These are phyloP conservation scores for Salix brachista DNA, from an alignment of 345 rosid species.

Conservation along the genomic window DNA sequence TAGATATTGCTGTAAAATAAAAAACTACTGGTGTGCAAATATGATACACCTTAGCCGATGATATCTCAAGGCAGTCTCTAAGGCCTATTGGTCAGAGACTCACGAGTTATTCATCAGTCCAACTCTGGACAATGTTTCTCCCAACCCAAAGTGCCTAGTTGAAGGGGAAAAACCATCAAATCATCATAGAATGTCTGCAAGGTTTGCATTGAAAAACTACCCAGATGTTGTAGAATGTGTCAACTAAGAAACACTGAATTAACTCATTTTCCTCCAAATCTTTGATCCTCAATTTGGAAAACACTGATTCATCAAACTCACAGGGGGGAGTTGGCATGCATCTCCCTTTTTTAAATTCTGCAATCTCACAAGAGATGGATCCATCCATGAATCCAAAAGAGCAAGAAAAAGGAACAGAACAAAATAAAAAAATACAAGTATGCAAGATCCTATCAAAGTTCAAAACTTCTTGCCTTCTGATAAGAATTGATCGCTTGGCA, in stretches of 20 bases:
- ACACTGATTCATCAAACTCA: neutral
- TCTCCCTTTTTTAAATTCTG: slow-evolving; percentile 2
- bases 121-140: neutral
- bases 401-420: neutral
- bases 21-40: neutral
- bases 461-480: slow-evolving; percentile 62
- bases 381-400: neutral
- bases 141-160: neutral
- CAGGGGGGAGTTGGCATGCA: neutral
- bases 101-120: neutral
- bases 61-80: neutral
- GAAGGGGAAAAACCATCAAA: neutral
- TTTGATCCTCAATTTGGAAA: neutral
- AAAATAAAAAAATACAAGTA: slow-evolving; percentile 6
- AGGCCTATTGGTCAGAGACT: neutral
- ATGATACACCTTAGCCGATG: neutral
- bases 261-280: neutral
- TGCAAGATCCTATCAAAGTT: neutral
- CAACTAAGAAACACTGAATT: neutral
- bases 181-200: neutral
- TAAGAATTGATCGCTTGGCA: slow-evolving; percentile 68
- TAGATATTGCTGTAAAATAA: neutral
- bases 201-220: neutral
- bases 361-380: slow-evolving; percentile 1
- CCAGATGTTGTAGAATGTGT: neutral